A percentile compares a stretch with the other conserved stretches of the same genome.
These are phyloP conservation scores for Alternaria viburni DNA, from an alignment of 2,329 filamentous ascomycete species.

Conservation along the genomic window DNA sequence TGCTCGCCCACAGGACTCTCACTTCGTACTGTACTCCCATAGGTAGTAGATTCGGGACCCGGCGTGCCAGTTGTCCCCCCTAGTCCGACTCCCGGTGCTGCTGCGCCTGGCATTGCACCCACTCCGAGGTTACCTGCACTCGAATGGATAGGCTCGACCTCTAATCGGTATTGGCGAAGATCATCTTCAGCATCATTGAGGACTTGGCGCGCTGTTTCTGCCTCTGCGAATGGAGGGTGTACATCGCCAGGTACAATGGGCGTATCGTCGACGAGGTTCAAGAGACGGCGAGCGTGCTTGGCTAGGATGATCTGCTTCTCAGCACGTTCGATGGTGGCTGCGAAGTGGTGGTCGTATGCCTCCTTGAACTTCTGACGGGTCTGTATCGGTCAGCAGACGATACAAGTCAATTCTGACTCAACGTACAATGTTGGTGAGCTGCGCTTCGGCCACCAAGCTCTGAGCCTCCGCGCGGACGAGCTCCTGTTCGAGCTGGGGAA, in stretches of 20 bases:
- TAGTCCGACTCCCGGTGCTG: background rate
- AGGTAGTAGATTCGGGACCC: constrained; percentile 10
- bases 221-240: constrained; percentile 70
- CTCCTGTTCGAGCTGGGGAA: constrained; percentile 92
- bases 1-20: constrained; percentile 31
- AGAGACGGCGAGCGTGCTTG: constrained; percentile 82
- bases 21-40: constrained; percentile 18
- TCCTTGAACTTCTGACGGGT: constrained; percentile 97
- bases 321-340: constrained; percentile 90
- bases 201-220: constrained; percentile 76
- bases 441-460: constrained; percentile 93
- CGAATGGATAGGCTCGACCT: constrained; percentile 61
- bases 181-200: constrained; percentile 93
- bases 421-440: constrained; percentile 85
- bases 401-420: background rate
- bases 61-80: background rate
- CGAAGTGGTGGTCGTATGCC: constrained; percentile 86
- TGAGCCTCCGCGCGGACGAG: constrained; percentile 95
- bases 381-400: constrained; percentile 53
- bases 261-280: constrained; percentile 86
- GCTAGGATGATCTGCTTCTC: constrained; percentile 97
- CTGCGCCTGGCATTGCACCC: constrained; percentile 52
- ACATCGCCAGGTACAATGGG: constrained; percentile 87
- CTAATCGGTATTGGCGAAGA: constrained; percentile 74
- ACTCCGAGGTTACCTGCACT: constrained; percentile 56